These are phyloP conservation scores for Davidsoniella australis DNA, from an alignment of 2,329 filamentous ascomycete species.

Conservation along the genomic window DNA sequence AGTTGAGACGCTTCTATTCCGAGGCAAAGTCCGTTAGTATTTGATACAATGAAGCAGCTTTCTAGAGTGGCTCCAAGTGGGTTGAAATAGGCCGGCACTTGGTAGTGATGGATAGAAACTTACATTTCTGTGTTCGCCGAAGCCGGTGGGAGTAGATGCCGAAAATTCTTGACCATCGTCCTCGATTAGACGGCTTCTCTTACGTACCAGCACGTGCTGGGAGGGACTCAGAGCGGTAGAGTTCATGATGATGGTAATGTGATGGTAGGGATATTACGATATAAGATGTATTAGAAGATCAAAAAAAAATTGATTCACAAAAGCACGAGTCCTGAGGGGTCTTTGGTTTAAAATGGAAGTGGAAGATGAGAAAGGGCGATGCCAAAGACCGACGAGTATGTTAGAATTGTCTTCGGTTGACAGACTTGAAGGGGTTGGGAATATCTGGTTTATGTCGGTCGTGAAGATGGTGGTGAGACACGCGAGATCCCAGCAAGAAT, in stretches of 20 bases:
- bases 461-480: too few species aligned
- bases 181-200: constrained; percentile 10
- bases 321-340: constrained; percentile 1
- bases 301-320: background rate
- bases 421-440: constrained; percentile 4
- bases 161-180: constrained; percentile 9
- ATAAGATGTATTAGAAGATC: background rate
- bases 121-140: constrained; percentile 12
- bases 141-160: background rate
- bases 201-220: constrained; percentile 9
- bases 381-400: background rate
- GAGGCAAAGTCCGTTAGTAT: background rate
- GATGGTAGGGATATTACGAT: background rate
- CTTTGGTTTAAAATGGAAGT: background rate
- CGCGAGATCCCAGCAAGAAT: too few species aligned
- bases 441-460: constrained; percentile 1
- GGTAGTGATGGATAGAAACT: background rate
- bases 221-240: constrained; percentile 2
- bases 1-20: constrained; percentile 11
- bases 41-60: background rate
- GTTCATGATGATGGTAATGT: constrained; percentile 3
- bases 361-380: background rate
- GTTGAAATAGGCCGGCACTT: too few species aligned
- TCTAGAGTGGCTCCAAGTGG: background rate
- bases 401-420: background rate